Evolutionary conservation across 2,329 filamentous ascomycete genomes (phyloP).

Genomic region (Aspergillus vadensis): DNA sequence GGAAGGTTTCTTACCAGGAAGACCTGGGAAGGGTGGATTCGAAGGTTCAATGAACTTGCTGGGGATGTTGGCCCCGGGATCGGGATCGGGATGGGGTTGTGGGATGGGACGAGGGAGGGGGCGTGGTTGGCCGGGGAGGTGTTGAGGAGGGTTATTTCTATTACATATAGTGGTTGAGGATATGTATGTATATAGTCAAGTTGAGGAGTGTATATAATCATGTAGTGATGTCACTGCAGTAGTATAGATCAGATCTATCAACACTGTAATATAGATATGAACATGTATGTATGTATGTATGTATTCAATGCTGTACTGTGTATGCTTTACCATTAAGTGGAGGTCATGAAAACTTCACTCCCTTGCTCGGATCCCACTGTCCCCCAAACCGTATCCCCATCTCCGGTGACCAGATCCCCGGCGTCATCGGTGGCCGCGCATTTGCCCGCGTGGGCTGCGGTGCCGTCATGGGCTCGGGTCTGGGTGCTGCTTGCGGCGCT

Average conservation of each 20-base stretch:
- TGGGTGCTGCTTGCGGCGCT: constrained; percentile 37
- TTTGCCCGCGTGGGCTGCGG: constrained; percentile 54
- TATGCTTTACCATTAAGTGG: not conserved
- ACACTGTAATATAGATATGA: not conserved
- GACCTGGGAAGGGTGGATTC: not conserved
- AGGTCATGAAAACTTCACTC: constrained; percentile 56
- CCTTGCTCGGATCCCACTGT: constrained; percentile 62
- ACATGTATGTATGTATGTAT: not conserved
- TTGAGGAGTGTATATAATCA: no score
- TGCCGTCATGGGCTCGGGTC: constrained; percentile 45
- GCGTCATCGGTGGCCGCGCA: constrained; percentile 53
- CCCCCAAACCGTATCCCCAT: constrained; percentile 77
- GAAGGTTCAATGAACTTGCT: not conserved
- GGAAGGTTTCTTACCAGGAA: not conserved
- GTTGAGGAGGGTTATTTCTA: no score
- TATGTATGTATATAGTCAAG: not conserved
- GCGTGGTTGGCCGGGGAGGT: not conserved
- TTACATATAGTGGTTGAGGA: no score
- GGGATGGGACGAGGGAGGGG: not conserved
- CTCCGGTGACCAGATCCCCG: constrained; percentile 74
- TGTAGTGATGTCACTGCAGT: not conserved
- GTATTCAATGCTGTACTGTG: not conserved
- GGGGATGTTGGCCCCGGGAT: not conserved
- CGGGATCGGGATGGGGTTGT: not conserved
- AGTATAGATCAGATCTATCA: not conserved